Evolutionary conservation across 176 grass and related monocot species (phyloP), one percentile per base, ranked within the genome.

Genomic region (Phoenix dactylifera): DNA sequence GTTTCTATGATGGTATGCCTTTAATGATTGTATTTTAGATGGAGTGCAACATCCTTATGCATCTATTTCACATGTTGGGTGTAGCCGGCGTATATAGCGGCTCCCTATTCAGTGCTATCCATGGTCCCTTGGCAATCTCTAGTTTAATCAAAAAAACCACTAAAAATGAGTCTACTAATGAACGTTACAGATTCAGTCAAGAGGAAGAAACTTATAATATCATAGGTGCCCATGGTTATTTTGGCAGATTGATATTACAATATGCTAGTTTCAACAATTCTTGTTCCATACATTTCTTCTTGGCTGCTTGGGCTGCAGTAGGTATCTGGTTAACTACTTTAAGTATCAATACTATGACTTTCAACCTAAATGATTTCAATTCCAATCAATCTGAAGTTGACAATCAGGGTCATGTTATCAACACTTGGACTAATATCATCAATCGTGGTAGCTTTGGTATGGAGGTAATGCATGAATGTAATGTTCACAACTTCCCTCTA

Each of bases 261-360:
- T n/a, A 52, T 52, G 50, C 50, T 52, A 52, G 15, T 52, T 52
- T 52, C 50, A 52, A 52, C 50, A 52, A 52, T 52, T 52, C 28
- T 30, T n/a, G 50, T 52, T 52, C 50, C 17, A 16, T 52, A n/a
- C 50, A 52, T 52, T 52, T 52, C 14, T n/a, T 52, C 15, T 52
- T 17, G 50, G 50, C 17, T 52, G 15, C 15, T 52, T 52, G 17
- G 50, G 12, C 15, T 5, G 0, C 17, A 52, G 50, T 52, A 17
- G 15, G 50, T 52, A 52, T 52, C 50, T 52, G 4, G 15, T 52
- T 52, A 15, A 17, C 15, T 52, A 4, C 2, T 52, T 52, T 52
- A 52, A 1, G 0, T 16, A 52, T 52, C 4, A 52, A 4, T 30
- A 30, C 28, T 30, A 6, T 30, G 5, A 30, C 28, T 30, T 30